A percentile compares a stretch with the other conserved stretches of the same genome.
Conservation (phyloP, 2,329 filamentous ascomycete species). For the Cryoendolithus antarcticus region DNA sequence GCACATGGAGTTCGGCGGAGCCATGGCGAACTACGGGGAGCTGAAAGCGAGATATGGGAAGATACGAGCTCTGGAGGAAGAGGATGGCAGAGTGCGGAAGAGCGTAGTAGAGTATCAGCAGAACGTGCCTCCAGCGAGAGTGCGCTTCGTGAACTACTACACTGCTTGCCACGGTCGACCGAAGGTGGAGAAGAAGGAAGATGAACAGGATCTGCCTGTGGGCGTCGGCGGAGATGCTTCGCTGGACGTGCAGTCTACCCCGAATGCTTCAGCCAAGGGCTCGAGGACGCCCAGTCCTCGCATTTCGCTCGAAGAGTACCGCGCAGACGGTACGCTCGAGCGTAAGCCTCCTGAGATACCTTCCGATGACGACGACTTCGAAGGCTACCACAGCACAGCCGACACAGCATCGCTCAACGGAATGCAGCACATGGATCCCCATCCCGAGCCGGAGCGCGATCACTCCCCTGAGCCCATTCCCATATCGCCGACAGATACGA, state of each 20-base stretch:
- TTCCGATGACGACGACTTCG: constrained; percentile 2
- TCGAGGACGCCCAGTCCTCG: constrained; percentile 24
- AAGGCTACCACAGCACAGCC: not conserved
- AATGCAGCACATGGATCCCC: constrained; percentile 3
- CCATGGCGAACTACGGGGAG: constrained; percentile 62
- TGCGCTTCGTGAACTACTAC: constrained; percentile 83
- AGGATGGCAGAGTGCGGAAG: constrained; percentile 38
- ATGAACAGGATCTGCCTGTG: constrained; percentile 11
- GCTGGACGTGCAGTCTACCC: not conserved
- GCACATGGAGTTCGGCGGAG: constrained; percentile 71
- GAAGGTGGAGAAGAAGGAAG: constrained; percentile 39
- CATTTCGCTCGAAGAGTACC: constrained; percentile 36
- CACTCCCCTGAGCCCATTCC: not conserved
- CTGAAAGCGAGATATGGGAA: constrained; percentile 58
- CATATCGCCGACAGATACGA: not conserved
- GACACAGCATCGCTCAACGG: not conserved
- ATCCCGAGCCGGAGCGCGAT: not conserved
- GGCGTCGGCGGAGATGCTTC: constrained; percentile 1
- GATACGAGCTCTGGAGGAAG: constrained; percentile 59
- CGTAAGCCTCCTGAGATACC: constrained; percentile 20
- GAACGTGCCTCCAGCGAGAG: constrained; percentile 32
- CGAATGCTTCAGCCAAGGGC: not conserved
- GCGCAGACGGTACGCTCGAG: constrained; percentile 23
- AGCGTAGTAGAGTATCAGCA: constrained; percentile 19
- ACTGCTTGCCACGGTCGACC: constrained; percentile 67